Conservation (phyloP, 75 land plant genomes). For the Pinus tabuliformis region DNA sequence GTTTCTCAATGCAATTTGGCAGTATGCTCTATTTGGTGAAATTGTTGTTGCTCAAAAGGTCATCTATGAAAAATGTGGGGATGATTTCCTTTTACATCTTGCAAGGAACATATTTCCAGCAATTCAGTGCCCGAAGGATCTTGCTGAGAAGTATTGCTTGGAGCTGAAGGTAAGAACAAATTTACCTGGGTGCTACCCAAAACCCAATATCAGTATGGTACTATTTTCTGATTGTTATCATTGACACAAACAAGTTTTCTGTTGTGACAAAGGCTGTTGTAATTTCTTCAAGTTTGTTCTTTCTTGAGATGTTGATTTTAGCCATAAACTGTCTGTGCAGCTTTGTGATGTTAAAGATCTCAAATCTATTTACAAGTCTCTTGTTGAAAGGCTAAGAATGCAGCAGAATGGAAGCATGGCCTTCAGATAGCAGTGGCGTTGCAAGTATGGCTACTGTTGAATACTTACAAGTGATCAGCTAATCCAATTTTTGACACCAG, state of each 20-base stretch:
- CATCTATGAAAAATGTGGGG: slow-evolving; percentile 90
- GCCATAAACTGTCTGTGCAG: slow-evolving; percentile 31
- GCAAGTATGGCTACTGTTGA: background rate
- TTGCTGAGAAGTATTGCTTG: slow-evolving; percentile 81
- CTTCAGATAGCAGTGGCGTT: slow-evolving; percentile 63
- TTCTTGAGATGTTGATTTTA: slow-evolving; percentile 13
- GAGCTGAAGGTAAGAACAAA: slow-evolving; percentile 74
- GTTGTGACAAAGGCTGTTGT: background rate
- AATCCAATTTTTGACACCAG: slow-evolving; percentile 6
- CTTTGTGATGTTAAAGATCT: slow-evolving; percentile 77
- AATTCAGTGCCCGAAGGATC: slow-evolving; percentile 79
- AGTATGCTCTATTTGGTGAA: slow-evolving; percentile 86
- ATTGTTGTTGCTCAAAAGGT: slow-evolving; percentile 85
- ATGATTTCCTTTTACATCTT: slow-evolving; percentile 75
- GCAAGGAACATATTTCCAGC: slow-evolving; percentile 70
- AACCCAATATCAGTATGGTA: background rate
- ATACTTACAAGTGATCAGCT: slow-evolving; percentile 2
- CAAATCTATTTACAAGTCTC: slow-evolving; percentile 78
- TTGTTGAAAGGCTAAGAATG: slow-evolving; percentile 73
- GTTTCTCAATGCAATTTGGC: slow-evolving; percentile 12
- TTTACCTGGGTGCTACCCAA: slow-evolving; percentile 2
- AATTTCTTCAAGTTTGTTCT: background rate
- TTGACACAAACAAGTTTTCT: background rate
- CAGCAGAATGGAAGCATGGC: slow-evolving; percentile 79
- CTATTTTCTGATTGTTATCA: background rate